phyloP scores from a whole-genome alignment of 148 eudicot species.

The Vaccinium corymbosum region DNA sequence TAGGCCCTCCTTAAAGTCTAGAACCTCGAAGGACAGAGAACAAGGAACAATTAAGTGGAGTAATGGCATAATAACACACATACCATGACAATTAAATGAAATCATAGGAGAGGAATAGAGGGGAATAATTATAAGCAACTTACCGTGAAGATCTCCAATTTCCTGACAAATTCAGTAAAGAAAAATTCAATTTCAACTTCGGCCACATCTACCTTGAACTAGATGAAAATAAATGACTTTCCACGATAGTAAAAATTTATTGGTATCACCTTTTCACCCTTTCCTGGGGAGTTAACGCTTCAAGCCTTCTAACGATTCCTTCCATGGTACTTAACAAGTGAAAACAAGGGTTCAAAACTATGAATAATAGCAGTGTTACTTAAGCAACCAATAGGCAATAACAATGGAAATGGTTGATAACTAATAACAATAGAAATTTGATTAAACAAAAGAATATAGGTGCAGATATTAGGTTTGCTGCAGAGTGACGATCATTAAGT shows the following conservation, averaged over 20 bases:
- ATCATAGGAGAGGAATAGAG: not conserved
- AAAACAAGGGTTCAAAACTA: not conserved
- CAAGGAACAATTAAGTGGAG: not conserved
- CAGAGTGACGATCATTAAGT: not conserved
- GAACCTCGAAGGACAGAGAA: not conserved
- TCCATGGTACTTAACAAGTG: not conserved
- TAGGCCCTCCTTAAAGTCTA: conserved; percentile 4
- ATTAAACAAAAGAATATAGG: not conserved
- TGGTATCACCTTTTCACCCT: conserved; percentile 7
- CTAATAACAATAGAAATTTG: not conserved
- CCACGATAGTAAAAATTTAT: not conserved
- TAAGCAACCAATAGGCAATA: not conserved
- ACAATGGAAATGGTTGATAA: not conserved
- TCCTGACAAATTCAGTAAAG: not conserved
- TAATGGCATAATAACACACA: not conserved
- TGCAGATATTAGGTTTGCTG: not conserved
- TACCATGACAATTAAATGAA: not conserved
- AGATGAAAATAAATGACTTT: not conserved
- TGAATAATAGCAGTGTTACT: not conserved
- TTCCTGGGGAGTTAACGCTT: not conserved
- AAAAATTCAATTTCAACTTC: not conserved
- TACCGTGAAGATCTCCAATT: not conserved
- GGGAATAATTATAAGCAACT: not conserved
- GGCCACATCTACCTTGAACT: not conserved
- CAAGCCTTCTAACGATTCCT: not conserved